A percentile compares a stretch with the other conserved stretches of the same genome.
phyloP scores from a whole-genome alignment of 2,329 filamentous ascomycete genomes.

The Hypoxylon rubiginosum region DNA sequence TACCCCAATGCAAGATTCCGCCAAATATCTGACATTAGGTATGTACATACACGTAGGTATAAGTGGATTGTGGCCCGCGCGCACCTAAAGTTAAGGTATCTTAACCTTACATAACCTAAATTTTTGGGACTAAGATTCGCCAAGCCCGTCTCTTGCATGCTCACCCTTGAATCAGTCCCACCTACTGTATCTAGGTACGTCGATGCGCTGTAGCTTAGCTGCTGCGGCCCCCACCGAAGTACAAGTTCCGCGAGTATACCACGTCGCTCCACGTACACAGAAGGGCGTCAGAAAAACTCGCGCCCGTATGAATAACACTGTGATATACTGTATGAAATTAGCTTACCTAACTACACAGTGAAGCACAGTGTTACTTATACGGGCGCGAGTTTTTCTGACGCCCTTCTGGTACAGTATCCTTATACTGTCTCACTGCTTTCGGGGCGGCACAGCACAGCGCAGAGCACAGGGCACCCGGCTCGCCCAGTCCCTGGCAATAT shows the following conservation, averaged over 20 bases:
- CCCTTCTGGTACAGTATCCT: constrained; percentile 14
- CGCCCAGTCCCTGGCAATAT: constrained; percentile 22
- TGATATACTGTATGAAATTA: no score
- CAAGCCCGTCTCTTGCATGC: constrained; percentile 49
- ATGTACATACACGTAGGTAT: background rate
- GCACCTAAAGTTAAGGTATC: constrained; percentile 5
- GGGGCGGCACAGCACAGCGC: constrained; percentile 15
- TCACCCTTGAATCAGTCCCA: constrained; percentile 38
- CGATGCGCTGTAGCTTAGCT: constrained; percentile 31
- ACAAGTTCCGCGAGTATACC: constrained; percentile 32
- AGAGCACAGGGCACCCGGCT: constrained; percentile 24
- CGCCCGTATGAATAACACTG: no score
- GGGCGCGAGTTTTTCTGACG: no score
- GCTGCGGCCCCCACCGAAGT: constrained; percentile 28
- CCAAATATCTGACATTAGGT: constrained; percentile 43
- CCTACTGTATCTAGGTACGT: constrained; percentile 36
- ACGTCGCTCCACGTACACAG: constrained; percentile 19
- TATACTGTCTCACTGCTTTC: constrained; percentile 22
- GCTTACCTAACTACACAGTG: no score
- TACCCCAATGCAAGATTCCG: constrained; percentile 54
- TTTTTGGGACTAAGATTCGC: constrained; percentile 43
- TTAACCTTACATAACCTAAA: constrained; percentile 42
- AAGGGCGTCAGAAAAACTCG: no score
- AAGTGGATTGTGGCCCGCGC: no score
- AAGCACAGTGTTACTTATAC: no score